These are phyloP conservation scores for Paspalum vaginatum DNA, from an alignment of 176 grass and related monocot genomes.

Conservation along the genomic window DNA sequence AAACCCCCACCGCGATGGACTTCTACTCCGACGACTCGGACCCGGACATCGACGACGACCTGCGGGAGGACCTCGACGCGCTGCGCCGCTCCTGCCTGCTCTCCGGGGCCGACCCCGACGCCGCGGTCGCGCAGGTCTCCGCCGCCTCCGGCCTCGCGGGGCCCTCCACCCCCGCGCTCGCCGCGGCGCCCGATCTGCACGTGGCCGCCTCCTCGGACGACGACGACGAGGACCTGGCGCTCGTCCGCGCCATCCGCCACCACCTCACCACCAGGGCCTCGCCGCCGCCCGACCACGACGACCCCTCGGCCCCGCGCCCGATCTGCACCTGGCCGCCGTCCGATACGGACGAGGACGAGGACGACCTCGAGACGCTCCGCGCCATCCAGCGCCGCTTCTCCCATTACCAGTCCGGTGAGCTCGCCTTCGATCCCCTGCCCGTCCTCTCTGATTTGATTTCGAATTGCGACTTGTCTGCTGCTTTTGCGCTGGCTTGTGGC, in stretches of 20 bases:
- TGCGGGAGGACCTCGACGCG: constrained; percentile 69
- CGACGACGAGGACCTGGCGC: constrained; percentile 53
- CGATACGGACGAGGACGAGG: constrained; percentile 64
- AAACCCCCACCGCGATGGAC: constrained; percentile 38
- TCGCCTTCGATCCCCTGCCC: background rate
- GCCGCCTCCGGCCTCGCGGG: constrained; percentile 4
- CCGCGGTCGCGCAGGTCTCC: constrained; percentile 20
- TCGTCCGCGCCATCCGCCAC: constrained; percentile 67
- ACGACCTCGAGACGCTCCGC: constrained; percentile 79
- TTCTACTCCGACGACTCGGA: constrained; percentile 55
- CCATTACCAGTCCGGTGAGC: constrained; percentile 68
- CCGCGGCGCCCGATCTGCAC: background rate
- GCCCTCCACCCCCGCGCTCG: constrained; percentile 9
- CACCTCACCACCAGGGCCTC: constrained; percentile 43
- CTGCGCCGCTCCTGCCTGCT: constrained; percentile 67
- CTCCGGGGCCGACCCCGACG: constrained; percentile 55
- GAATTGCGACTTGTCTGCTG: background rate
- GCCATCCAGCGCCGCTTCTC: constrained; percentile 83
- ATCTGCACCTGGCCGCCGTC: constrained; percentile 44
- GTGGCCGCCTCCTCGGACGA: constrained; percentile 24
- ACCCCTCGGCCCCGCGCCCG: constrained; percentile 17
- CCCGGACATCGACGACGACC: constrained; percentile 54
- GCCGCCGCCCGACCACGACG: background rate
- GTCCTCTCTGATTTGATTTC: background rate
- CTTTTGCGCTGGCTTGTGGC: no score